phyloP scores from a whole-genome alignment of 1,139 yeast species.

The Saccharomycopsis crataegensis region DNA sequence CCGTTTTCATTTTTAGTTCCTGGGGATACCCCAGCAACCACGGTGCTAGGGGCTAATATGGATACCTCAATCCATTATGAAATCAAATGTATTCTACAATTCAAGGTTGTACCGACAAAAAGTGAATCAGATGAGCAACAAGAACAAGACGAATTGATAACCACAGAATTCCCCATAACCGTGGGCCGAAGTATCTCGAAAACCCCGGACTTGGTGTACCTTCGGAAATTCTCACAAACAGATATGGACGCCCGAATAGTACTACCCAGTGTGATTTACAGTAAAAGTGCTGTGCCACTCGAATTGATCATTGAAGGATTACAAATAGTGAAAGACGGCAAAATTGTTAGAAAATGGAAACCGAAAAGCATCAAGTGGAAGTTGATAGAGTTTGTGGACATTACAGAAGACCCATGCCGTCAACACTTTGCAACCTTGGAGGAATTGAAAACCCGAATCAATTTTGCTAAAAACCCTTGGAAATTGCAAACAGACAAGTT shows the following conservation, averaged over 20 bases:
- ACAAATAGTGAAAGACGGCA: background rate
- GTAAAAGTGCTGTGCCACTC: slow-evolving; percentile 4
- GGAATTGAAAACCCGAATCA: slow-evolving; percentile 9
- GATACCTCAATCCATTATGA: slow-evolving; percentile 7
- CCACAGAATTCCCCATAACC: slow-evolving; percentile 4
- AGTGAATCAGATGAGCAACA: background rate
- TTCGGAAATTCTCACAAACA: slow-evolving; percentile 9
- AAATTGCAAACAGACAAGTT: slow-evolving; percentile 4
- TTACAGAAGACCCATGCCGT: slow-evolving; percentile 10
- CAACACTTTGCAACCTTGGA: slow-evolving; percentile 1
- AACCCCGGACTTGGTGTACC: background rate
- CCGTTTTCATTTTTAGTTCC: slow-evolving; percentile 12
- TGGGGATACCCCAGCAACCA: slow-evolving; percentile 8
- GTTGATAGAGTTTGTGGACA: slow-evolving; percentile 2
- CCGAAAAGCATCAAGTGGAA: slow-evolving; percentile 4
- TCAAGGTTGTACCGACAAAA: background rate
- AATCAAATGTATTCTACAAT: background rate
- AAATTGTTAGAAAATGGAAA: slow-evolving; percentile 1
- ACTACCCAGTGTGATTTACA: slow-evolving; percentile 9
- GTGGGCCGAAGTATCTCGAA: slow-evolving; percentile 1
- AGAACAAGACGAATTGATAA: background rate
- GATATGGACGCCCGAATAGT: slow-evolving; percentile 1
- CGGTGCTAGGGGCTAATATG: slow-evolving; percentile 2
- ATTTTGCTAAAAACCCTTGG: slow-evolving; percentile 2
- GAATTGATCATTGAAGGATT: slow-evolving; percentile 7